Percentiles rank a stretch among this genome's conserved stretches.
These are phyloP conservation scores for Suillus tomentosus DNA, from an alignment of 768 basidiomycete genomes.

Conservation along the genomic window DNA sequence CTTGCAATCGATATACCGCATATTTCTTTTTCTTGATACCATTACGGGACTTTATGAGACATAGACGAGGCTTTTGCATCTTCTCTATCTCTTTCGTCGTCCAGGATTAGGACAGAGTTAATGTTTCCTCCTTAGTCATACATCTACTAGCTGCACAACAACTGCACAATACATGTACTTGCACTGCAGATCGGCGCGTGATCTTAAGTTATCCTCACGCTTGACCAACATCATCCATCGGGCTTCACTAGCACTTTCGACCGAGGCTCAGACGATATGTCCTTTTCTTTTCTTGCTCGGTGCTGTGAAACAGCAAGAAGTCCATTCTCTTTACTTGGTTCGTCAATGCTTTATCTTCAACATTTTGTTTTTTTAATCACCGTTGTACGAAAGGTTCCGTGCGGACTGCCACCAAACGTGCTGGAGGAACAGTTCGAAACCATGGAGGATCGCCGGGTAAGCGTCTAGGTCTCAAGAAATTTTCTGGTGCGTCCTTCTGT, in stretches of 20 bases:
- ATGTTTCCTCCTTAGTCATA: not conserved
- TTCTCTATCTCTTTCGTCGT: not conserved
- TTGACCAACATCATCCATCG: not conserved
- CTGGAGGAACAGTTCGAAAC: conserved; percentile 92
- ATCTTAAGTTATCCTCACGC: not conserved
- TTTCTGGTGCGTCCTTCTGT: conserved; percentile 67
- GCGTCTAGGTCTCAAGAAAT: conserved; percentile 94
- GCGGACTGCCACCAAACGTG: conserved; percentile 94
- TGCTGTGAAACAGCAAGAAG: conserved; percentile 38
- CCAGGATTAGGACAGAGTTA: not conserved
- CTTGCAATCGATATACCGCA: conserved; percentile 9
- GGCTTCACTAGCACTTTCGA: not conserved
- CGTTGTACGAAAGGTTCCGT: conserved; percentile 52
- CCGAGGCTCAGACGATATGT: conserved; percentile 12
- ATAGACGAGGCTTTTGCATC: not conserved
- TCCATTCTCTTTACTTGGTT: conserved; percentile 54
- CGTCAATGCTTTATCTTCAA: not conserved
- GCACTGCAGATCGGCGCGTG: not conserved
- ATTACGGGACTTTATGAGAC: not conserved
- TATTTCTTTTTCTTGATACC: not conserved
- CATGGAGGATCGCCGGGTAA: conserved; percentile 92
- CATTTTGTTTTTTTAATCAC: conserved; percentile 9
- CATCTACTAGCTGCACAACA: not conserved
- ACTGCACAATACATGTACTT: not conserved
- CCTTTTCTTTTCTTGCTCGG: conserved; percentile 42